Evolutionary conservation across 257 asterid genomes (phyloP).

Genomic region (Lantana camara): DNA sequence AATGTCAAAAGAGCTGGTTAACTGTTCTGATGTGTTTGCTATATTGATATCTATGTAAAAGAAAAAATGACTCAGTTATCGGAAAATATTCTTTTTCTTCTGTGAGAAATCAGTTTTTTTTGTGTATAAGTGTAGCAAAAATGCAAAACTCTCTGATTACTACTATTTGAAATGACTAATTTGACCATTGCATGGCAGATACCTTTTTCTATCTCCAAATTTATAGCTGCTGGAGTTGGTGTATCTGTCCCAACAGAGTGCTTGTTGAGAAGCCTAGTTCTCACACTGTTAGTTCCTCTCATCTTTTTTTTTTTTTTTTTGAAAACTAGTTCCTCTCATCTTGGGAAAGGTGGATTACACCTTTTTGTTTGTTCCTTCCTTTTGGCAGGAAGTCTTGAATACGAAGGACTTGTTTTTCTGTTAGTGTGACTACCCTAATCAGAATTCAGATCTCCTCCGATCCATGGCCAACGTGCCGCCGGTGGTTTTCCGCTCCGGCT

Average conservation of each 20-base stretch:
- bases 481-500: slow-evolving; percentile 74
- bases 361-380: too few species aligned
- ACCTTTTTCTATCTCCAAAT: slow-evolving; percentile 80
- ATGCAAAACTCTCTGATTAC: slow-evolving; percentile 16
- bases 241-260: slow-evolving; percentile 72
- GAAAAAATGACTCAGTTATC: not conserved
- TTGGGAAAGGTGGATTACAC: too few species aligned
- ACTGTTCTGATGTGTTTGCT: not conserved
- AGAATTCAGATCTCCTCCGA: slow-evolving; percentile 19
- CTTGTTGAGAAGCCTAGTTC: slow-evolving; percentile 80
- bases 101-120: too few species aligned
- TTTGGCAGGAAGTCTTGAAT: too few species aligned
- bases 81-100: not conserved
- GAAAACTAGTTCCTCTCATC: too few species aligned
- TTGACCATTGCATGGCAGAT: slow-evolving; percentile 47
- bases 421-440: too few species aligned
- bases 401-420: too few species aligned
- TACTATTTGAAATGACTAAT: slow-evolving; percentile 29
- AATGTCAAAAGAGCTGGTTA: too few species aligned
- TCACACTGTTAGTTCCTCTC: slow-evolving; percentile 78
- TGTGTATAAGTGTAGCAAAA: too few species aligned
- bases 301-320: too few species aligned
- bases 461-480: slow-evolving; percentile 89
- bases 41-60: not conserved
- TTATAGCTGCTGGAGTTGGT: slow-evolving; percentile 84